These are phyloP conservation scores for Globisporangium radiosum DNA, from an alignment of 352 stramenopile genomes.

Conservation along the genomic window DNA sequence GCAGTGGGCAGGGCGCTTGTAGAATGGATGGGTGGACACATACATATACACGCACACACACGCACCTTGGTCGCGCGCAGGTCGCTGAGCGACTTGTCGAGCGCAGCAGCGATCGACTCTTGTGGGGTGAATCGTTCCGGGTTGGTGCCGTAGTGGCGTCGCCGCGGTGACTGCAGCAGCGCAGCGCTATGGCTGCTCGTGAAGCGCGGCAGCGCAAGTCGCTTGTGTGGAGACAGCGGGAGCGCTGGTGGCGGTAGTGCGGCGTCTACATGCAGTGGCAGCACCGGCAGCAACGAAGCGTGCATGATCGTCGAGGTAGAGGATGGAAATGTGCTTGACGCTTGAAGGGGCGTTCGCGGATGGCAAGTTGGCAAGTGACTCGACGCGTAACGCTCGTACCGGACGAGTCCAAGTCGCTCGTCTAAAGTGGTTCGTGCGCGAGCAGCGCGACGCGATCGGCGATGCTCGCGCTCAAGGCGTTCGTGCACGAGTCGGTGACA, in stretches of 20 bases:
- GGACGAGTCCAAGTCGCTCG: too few relatives aligned
- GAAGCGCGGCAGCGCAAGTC: conserved; percentile 22
- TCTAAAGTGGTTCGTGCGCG: neutral
- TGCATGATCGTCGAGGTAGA: conserved; percentile 3
- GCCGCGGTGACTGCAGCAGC: conserved; percentile 6
- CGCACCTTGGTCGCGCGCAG: conserved; percentile 17
- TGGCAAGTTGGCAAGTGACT: too few relatives aligned
- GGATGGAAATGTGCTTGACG: conserved; percentile 1
- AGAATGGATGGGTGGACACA: neutral
- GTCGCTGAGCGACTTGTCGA: conserved; percentile 23
- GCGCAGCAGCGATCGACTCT: conserved; percentile 16
- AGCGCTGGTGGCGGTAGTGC: neutral
- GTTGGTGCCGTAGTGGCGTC: conserved; percentile 10
- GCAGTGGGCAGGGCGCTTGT: neutral
- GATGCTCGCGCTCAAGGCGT: conserved; percentile 59
- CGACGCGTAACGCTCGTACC: too few relatives aligned
- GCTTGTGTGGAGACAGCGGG: conserved; percentile 7
- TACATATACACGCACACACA: neutral
- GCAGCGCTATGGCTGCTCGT: conserved; percentile 15
- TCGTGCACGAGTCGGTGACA: conserved; percentile 58
- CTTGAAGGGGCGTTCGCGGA: too few relatives aligned
- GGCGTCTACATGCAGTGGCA: neutral
- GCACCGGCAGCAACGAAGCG: conserved; percentile 5
- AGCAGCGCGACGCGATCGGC: too few relatives aligned
- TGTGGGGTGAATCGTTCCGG: conserved; percentile 15